Percentiles rank a stretch among this genome's conserved stretches.
Evolutionary conservation across 2,329 filamentous ascomycete species (phyloP).

Genomic region (Sclerotinia glacialis): DNA sequence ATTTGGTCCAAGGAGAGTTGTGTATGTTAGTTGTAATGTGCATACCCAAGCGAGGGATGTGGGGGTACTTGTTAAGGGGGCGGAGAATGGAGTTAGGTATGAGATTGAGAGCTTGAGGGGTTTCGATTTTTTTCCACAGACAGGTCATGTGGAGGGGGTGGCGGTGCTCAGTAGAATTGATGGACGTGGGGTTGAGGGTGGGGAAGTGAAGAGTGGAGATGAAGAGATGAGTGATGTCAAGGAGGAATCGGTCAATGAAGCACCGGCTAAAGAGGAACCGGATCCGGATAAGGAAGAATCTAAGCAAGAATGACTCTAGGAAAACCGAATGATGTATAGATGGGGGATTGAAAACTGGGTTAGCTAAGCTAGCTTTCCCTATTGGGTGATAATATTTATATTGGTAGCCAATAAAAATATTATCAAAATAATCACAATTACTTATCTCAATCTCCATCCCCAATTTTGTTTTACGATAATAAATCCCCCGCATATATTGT

Average conservation of each 20-base stretch:
- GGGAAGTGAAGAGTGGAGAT: background rate
- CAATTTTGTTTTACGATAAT: background rate
- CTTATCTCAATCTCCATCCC: background rate
- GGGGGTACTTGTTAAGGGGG: constrained; percentile 76
- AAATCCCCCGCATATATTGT: constrained; percentile 1
- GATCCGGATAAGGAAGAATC: background rate
- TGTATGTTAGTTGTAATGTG: constrained; percentile 97
- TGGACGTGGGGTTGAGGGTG: constrained; percentile 24
- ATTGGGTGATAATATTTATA: background rate
- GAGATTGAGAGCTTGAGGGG: constrained; percentile 86
- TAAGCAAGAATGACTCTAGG: no score
- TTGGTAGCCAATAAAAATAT: constrained; percentile 12
- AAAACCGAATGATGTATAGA: background rate
- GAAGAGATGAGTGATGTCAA: constrained; percentile 5
- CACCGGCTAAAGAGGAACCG: background rate
- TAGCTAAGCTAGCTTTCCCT: background rate
- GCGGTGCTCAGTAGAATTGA: constrained; percentile 61
- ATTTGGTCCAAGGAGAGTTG: constrained; percentile 74
- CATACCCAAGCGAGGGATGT: constrained; percentile 96
- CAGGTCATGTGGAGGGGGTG: constrained; percentile 66
- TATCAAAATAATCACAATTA: background rate
- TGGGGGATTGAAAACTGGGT: background rate
- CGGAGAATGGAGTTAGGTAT: constrained; percentile 56
- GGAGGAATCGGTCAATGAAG: constrained; percentile 1
- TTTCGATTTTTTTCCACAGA: constrained; percentile 97